Base-by-base conservation (phyloP, 2,329 filamentous ascomycete genomes). In the Pestalotiopsis sp. region DNA sequence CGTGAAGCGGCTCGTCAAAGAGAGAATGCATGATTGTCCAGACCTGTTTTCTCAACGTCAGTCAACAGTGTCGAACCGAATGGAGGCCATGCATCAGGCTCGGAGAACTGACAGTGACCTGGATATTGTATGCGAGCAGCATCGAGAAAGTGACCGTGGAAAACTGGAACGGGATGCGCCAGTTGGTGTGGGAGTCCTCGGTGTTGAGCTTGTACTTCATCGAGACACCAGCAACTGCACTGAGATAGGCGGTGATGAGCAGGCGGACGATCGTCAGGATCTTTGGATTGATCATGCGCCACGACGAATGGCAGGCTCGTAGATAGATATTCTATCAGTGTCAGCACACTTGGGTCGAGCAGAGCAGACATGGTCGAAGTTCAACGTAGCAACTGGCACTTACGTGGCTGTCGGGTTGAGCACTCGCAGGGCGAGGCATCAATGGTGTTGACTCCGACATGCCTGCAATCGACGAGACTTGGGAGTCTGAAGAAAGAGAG, bases 11-110 rank as follows among this genome's bases (percentile, higher is more conserved):
- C 23, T 82, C 78, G 0, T 85, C 84, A 65, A 82, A 82, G 73
- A 86, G 82, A 36, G 86, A 77, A 71, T 88, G 86, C 62, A 85
- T 85, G 64, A 83, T 84, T 0, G 84, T 86, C 85, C 85, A 88
- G 36, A 77, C 77, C 85, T 87, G 67, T n/a, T 59, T 3, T 14
- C 25, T 25, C 25, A 56, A 25, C 38, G 17, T 36, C 17, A 17
- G 20, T 23, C 14, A 20, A 39, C 31, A n/a, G 27, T 17, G 14
- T 23, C 12, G 20, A 3, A 25, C 5, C 57, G 23, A 12, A 25
- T 27, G 14, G 14, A 3, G 59, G 14, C 14, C 56, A 13, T 20
- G 58, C 2, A 17, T 31, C 27, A 36, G 11, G 12, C 23, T n/a
- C 45, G 7, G 20, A n/a, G 17, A n/a, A 60, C 57, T 27, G 70